Evolutionary conservation across 805 yeast species (phyloP).

Genomic region (Candida cerambycidarum): DNA sequence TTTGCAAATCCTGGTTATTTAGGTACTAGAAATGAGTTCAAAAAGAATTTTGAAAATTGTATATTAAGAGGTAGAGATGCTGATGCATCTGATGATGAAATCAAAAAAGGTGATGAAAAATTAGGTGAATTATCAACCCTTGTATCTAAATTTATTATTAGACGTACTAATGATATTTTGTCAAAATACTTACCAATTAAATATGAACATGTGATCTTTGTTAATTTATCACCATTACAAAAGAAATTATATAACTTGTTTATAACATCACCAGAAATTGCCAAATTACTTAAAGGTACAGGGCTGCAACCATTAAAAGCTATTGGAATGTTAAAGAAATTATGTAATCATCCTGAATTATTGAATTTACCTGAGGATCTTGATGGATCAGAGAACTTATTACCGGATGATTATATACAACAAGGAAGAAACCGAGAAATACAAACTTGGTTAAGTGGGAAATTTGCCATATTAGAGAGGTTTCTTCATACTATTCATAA

Average conservation of each 20-base stretch:
- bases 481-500: constrained; percentile 72
- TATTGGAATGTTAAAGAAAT: constrained; percentile 81
- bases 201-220: constrained; percentile 95
- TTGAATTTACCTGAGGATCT: constrained; percentile 73
- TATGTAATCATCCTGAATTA: constrained; percentile 93
- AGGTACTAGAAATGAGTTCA: constrained; percentile 80
- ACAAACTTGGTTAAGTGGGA: constrained; percentile 82
- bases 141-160: constrained; percentile 86
- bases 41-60: constrained; percentile 77
- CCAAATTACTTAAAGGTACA: constrained; percentile 59
- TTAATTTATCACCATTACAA: constrained; percentile 79
- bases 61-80: constrained; percentile 89
- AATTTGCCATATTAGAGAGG: constrained; percentile 79
- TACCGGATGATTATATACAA: constrained; percentile 71
- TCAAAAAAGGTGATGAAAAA: constrained; percentile 64
- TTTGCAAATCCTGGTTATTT: constrained; percentile 94
- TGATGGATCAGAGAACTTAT: constrained; percentile 60
- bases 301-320: constrained; percentile 87
- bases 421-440: constrained; percentile 68
- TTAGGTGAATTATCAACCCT: constrained; percentile 66
- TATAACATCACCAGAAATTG: constrained; percentile 76
- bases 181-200: constrained; percentile 94
- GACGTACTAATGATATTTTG: constrained; percentile 92
- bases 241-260: constrained; percentile 66
- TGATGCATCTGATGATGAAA: constrained; percentile 78